Conservation (phyloP, 1,284 basidiomycete genomes). For the Ganoderma leucocontextum region DNA sequence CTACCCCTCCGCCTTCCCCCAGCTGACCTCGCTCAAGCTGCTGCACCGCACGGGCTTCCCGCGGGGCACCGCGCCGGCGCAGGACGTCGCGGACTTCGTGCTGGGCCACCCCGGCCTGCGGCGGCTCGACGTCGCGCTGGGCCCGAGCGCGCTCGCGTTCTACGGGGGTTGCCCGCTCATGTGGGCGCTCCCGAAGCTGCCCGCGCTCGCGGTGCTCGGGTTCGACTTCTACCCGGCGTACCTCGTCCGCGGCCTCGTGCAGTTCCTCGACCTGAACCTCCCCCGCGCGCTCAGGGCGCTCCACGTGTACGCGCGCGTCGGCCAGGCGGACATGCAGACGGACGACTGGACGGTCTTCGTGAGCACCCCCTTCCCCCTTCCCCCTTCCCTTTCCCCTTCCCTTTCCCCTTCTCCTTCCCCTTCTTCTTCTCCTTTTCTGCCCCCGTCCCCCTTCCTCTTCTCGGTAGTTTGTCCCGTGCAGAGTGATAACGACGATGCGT, state of each 20-base stretch:
- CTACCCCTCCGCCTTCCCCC: neutral
- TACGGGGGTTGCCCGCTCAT: constrained; percentile 12
- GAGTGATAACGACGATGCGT: neutral
- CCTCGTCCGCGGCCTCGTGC: constrained; percentile 9
- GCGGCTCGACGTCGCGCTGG: constrained; percentile 11
- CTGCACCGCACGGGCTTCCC: constrained; percentile 7
- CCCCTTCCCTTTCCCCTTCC: neutral
- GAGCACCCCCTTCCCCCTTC: neutral
- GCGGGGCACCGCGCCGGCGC: constrained; percentile 5
- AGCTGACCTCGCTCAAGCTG: constrained; percentile 4
- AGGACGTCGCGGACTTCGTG: constrained; percentile 11
- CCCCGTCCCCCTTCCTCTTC: neutral
- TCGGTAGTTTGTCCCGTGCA: neutral
- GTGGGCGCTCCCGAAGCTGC: constrained; percentile 11
- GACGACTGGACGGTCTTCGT: constrained; percentile 8
- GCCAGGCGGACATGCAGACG: constrained; percentile 3
- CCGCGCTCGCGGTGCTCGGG: constrained; percentile 10
- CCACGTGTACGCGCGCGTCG: constrained; percentile 8
- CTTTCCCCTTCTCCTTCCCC: neutral
- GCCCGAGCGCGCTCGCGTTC: constrained; percentile 12
- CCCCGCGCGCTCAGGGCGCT: constrained; percentile 3
- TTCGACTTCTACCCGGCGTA: constrained; percentile 11
- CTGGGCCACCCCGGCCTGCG: neutral
- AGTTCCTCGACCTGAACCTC: constrained; percentile 10
- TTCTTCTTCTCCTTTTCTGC: neutral